Percentiles rank a stretch among this genome's conserved stretches.
Evolutionary conservation across 768 basidiomycete species (phyloP).

Genomic region (Pisolithus tinctorius): DNA sequence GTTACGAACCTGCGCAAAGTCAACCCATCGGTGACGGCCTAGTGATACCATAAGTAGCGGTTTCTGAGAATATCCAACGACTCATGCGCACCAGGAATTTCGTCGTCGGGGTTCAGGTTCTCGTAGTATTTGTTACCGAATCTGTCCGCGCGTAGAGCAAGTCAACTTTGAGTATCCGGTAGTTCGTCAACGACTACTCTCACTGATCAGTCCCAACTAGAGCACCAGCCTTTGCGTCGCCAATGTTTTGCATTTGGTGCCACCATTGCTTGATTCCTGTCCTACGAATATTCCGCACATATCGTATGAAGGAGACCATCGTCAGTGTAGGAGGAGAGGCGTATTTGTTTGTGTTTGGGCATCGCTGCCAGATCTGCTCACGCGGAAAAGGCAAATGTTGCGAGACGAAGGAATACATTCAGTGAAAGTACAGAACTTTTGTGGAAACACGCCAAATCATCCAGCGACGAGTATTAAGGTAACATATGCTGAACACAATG

Average conservation of each 20-base stretch:
- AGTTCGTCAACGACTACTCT: constrained; percentile 25
- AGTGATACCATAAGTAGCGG: constrained; percentile 5
- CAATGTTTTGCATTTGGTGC: constrained; percentile 88
- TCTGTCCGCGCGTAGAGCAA: constrained; percentile 32
- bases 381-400: neutral
- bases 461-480: neutral
- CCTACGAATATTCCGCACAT: constrained; percentile 66
- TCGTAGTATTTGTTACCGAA: constrained; percentile 95
- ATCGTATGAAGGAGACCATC: constrained; percentile 72
- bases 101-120: constrained; percentile 81
- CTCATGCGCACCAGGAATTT: constrained; percentile 67
- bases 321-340: constrained; percentile 5
- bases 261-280: constrained; percentile 84
- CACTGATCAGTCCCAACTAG: constrained; percentile 78
- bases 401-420: neutral
- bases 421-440: neutral
- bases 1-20: constrained; percentile 70
- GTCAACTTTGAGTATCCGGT: neutral
- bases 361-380: neutral
- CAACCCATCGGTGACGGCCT: constrained; percentile 98
- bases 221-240: constrained; percentile 85
- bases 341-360: constrained; percentile 20
- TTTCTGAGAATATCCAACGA: neutral
- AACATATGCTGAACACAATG: neutral
- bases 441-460: neutral